These are phyloP conservation scores for Hypoxylon sp. DNA, from an alignment of 2,329 filamentous ascomycete genomes.

Conservation along the genomic window DNA sequence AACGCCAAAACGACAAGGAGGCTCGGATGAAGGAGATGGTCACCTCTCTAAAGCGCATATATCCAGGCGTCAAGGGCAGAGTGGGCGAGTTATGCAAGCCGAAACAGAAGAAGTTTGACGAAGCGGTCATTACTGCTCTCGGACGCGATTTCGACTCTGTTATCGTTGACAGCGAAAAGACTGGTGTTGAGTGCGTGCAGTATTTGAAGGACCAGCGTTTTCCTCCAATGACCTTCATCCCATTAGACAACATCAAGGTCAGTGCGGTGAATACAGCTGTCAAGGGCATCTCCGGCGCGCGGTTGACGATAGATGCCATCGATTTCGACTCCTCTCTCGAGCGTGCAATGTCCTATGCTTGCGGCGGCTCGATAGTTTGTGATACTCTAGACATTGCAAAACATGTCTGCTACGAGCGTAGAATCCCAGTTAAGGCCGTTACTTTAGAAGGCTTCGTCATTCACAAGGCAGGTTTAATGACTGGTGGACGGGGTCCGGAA, in stretches of 20 bases:
- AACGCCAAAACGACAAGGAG: conserved; percentile 88
- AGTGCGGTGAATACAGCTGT: conserved; percentile 90
- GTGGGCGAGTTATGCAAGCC: conserved; percentile 94
- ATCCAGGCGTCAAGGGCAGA: conserved; percentile 90
- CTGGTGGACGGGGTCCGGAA: conserved; percentile 87
- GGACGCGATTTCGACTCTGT: conserved; percentile 95
- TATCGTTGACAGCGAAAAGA: conserved; percentile 95
- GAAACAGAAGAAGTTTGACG: conserved; percentile 96
- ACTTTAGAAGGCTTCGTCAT: conserved; percentile 96
- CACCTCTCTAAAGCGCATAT: conserved; percentile 88
- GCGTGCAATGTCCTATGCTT: conserved; percentile 94
- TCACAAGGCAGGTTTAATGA: conserved; percentile 96
- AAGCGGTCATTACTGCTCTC: conserved; percentile 91
- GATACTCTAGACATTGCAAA: conserved; percentile 90
- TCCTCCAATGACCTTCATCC: conserved; percentile 92
- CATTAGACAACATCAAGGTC: conserved; percentile 97
- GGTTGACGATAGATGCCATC: conserved; percentile 94
- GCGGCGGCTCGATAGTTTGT: conserved; percentile 94
- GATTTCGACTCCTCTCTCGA: conserved; percentile 92
- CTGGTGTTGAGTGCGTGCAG: conserved; percentile 92
- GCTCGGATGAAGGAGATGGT: conserved; percentile 85
- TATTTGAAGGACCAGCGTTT: conserved; percentile 93
- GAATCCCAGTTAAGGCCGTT: conserved; percentile 92
- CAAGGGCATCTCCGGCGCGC: conserved; percentile 87
- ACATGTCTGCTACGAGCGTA: conserved; percentile 87